These are phyloP conservation scores for Aspergillus caelatus DNA, from an alignment of 2,329 filamentous ascomycete species.

Conservation along the genomic window DNA sequence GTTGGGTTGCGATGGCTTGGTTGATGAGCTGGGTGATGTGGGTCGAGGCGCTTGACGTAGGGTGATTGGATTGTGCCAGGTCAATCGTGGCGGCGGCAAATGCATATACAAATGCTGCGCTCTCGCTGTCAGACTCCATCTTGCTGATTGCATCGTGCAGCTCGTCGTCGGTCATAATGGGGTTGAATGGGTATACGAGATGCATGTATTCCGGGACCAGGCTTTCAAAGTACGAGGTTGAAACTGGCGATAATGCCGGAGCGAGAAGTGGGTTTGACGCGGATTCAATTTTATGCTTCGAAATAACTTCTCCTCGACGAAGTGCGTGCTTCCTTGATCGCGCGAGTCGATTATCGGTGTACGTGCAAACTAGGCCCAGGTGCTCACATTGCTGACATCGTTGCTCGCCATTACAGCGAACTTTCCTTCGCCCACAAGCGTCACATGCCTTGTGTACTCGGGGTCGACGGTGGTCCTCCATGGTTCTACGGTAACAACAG, in stretches of 20 bases:
- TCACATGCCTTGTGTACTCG: constrained; percentile 44
- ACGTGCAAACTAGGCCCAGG: constrained; percentile 51
- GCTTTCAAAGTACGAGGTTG: constrained; percentile 38
- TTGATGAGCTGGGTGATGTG: constrained; percentile 30
- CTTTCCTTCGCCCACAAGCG: constrained; percentile 50
- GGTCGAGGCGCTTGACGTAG: constrained; percentile 30
- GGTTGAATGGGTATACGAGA: constrained; percentile 52
- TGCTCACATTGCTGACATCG: constrained; percentile 49
- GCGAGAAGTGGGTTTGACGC: background rate
- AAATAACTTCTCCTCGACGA: constrained; percentile 45
- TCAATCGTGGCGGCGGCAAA: constrained; percentile 52
- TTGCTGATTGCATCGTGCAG: constrained; percentile 34
- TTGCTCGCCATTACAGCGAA: constrained; percentile 51
- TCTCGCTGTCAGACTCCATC: constrained; percentile 44
- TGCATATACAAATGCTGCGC: constrained; percentile 48
- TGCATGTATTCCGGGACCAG: constrained; percentile 49
- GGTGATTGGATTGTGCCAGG: constrained; percentile 36
- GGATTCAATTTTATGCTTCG: constrained; percentile 37
- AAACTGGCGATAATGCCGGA: background rate
- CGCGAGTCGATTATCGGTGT: constrained; percentile 35
- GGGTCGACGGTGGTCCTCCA: background rate
- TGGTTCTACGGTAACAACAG: background rate
- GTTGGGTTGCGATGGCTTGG: constrained; percentile 40
- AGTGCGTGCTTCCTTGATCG: constrained; percentile 41
- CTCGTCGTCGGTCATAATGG: constrained; percentile 48